Percentiles rank a stretch among this genome's conserved stretches.
Evolutionary conservation across 495 filamentous ascomycete genomes (phyloP).

Genomic region (Penicillium subrubescens): DNA sequence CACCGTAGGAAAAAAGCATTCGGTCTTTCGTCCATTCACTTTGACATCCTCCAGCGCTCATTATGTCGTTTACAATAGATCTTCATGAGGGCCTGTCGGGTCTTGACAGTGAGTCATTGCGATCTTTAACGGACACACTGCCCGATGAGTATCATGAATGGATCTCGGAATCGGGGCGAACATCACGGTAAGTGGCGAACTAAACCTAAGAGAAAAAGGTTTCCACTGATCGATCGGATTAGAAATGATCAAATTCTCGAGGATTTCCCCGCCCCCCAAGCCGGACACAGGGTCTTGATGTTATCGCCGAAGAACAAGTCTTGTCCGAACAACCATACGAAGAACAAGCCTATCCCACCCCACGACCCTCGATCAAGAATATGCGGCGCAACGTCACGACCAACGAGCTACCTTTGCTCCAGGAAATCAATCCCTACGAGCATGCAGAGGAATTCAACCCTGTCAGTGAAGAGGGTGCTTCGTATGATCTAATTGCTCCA

Average conservation of each 20-base stretch:
- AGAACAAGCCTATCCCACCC: constrained; percentile 22
- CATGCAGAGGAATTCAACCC: constrained; percentile 31
- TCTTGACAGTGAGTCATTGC: constrained; percentile 26
- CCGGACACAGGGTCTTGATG: constrained; percentile 18
- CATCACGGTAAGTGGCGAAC: constrained; percentile 20
- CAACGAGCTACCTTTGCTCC: constrained; percentile 28
- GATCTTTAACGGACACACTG: constrained; percentile 24
- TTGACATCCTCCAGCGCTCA: neutral
- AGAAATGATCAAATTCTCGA: constrained; percentile 29
- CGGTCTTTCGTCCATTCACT: neutral
- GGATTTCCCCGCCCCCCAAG: constrained; percentile 27
- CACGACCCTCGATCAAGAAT: constrained; percentile 25
- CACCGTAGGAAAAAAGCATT: neutral
- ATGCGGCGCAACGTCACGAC: constrained; percentile 27
- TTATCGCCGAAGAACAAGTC: constrained; percentile 24
- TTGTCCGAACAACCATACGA: neutral
- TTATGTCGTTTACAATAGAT: constrained; percentile 20
- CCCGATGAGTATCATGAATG: constrained; percentile 33
- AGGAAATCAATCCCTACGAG: constrained; percentile 30
- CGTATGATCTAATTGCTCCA: constrained; percentile 35
- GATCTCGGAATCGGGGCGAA: constrained; percentile 25
- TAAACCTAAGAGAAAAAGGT: neutral
- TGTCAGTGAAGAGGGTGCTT: constrained; percentile 31
- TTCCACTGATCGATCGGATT: neutral
- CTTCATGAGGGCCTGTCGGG: constrained; percentile 15